Evolutionary conservation across 768 basidiomycete genomes (phyloP), one percentile per base, ranked within the genome.

Genomic region (Lactarius hengduanensis): DNA sequence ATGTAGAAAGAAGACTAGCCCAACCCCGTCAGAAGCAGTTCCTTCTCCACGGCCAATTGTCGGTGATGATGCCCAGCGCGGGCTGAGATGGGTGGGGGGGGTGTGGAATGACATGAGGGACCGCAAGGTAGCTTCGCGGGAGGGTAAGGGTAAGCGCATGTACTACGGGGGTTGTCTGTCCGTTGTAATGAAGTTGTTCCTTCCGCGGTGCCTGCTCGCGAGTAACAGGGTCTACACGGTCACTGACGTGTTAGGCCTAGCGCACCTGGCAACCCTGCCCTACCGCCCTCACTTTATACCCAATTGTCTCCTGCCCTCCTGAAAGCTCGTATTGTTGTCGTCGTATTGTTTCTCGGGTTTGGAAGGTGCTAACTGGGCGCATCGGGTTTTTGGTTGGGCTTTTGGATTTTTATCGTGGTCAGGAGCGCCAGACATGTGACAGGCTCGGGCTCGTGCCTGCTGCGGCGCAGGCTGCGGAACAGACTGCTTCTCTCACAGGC

Each of bases 1-100:
- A 82, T 96, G 81, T 97, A 83, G 45, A 22, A 41, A 43, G 40
- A 30, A 22, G 13, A 13, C 53, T 8, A 45, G 26, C 59, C 26
- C 57, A 15, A 58, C 36, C 32, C 13, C 4, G 18, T 56, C 55
- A 30, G 55, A 6, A 20, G 26, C 7, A 30, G 54, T 34, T 56
- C 13, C 30, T 56, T n/a, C 43, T 59, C 32, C 30, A 1, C 32
- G 20, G 30, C 2, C 38, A 0, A 34, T 59, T 32, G 38, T 40
- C 38, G 38, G 38, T 40, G 34, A 13, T 9, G 41, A 41, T 22
- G 26, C 50, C 53, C 18, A 22, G 26, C 6, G 26, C n/a, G 36
- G 65, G n/a, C 38, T n/a, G 43, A 15, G 54, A 47, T 9, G 16
- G 22, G 34, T 16, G 32, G 32, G 55, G 55, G 43, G n/a, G 26